Percentiles rank a stretch among this genome's conserved stretches.
phyloP scores from a whole-genome alignment of 441 rosid species.

The Corymbia calophylla region DNA sequence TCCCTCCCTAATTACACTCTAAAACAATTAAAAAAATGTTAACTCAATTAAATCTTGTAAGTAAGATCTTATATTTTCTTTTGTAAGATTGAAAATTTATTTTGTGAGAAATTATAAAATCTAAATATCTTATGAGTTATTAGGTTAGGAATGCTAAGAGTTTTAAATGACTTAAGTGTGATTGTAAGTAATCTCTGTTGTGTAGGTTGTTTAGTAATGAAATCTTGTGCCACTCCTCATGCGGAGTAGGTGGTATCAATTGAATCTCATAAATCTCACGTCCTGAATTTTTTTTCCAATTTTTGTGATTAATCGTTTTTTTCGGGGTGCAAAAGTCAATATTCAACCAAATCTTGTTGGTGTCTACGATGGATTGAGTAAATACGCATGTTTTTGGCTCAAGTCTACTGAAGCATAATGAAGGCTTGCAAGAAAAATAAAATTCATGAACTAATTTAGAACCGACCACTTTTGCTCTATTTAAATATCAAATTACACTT shows the following conservation, averaged over 20 bases:
- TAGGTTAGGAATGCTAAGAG: rapidly evolving
- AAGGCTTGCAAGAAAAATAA: neutral
- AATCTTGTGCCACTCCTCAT: too few species aligned
- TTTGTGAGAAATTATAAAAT: neutral
- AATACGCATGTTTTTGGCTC: neutral
- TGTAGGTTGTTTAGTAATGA: too few species aligned
- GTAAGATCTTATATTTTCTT: neutral
- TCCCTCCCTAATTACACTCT: neutral
- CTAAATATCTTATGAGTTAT: neutral
- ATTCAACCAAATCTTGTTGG: neutral
- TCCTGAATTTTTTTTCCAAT: neutral
- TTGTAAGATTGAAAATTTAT: neutral
- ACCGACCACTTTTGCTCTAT: neutral
- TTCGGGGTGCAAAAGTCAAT: neutral
- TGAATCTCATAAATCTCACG: too few species aligned
- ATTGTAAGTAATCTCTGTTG: neutral
- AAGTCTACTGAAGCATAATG: neutral
- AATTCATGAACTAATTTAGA: neutral
- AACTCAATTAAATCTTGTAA: neutral
- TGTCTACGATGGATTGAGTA: neutral
- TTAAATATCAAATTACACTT: neutral
- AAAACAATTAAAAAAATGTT: neutral
- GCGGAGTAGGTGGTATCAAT: too few species aligned
- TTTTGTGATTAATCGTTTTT: too few species aligned
- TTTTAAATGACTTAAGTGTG: rapidly evolving